Evolutionary conservation across 352 stramenopile species (phyloP), one percentile per base, ranked within the genome.

Genomic region (Phytopythium kandeliae): DNA sequence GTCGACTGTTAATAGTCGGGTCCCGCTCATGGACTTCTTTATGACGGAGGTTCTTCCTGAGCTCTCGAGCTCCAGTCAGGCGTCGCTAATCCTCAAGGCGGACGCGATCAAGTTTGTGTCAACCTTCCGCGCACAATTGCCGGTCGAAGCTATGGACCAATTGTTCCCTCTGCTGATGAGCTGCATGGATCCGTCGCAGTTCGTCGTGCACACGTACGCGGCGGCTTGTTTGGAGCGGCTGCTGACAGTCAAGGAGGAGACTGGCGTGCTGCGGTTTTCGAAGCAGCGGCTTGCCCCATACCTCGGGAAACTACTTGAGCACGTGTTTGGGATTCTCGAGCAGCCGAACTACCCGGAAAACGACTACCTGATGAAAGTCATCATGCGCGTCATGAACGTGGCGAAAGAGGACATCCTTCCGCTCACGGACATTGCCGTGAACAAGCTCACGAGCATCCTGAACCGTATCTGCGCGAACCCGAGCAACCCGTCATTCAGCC

Each of bases 301-400:
- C 67, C 61, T 99, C 11, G 80, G 90, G 34, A 80, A 80, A 44
- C 63, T 99, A 11, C 95, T 99, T 48, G 91, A 85, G 44, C 95
- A 94, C 38, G 74, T 99, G 22, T 99, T 99, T 62, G 76, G 69
- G 31, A 98, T 99, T 58, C 66, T 99, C 22, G 95, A 98, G 38
- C 86, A 97, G 50, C 68, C 73, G 1, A 86, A 97, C 42, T 89
- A 96, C 58, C 86, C 95, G 25, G 96, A 99, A 58, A 99, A 99
- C 74, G 95, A 99, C 55, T 99, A 99, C 62, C 74, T 99, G 2
- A 99, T 99, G 96, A 98, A 98, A 67, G 95, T 97, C 33, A 78
- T 99, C 28, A 98, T 99, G 95, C 83, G 96, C 42, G 64, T 97
- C 16, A 78, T 99, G 50, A 92, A 87, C 66, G 85, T 97, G 6